Percentiles rank a stretch among this genome's conserved stretches.
Evolutionary conservation across 1,284 basidiomycete genomes (phyloP).

Genomic region (Acaromyces ingoldii): DNA sequence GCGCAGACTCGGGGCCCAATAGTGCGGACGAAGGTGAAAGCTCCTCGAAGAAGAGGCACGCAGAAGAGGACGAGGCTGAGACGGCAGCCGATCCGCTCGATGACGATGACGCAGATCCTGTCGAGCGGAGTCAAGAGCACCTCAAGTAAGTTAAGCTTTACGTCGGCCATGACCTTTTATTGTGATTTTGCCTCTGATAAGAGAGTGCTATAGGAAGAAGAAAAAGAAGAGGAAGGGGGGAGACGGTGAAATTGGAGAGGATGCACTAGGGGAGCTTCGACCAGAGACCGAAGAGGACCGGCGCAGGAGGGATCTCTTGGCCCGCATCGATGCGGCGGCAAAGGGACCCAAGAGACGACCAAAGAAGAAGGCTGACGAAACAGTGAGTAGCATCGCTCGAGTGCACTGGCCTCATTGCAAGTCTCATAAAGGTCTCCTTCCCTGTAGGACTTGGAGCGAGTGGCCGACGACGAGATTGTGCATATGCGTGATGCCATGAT

Average conservation of each 20-base stretch:
- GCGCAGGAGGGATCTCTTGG: neutral
- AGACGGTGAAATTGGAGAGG: neutral
- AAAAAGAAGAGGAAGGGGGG: slow-evolving; percentile 5
- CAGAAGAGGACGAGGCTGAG: too few species aligned
- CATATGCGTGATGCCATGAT: slow-evolving; percentile 80
- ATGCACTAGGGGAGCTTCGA: neutral
- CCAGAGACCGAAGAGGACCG: slow-evolving; percentile 1
- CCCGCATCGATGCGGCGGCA: slow-evolving; percentile 70
- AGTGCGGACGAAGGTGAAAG: too few species aligned
- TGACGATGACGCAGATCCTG: too few species aligned
- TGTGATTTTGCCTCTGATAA: too few species aligned
- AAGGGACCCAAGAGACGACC: slow-evolving; percentile 69
- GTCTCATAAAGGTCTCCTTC: slow-evolving; percentile 26
- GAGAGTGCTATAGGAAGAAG: too few species aligned
- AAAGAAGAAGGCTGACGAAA: slow-evolving; percentile 67
- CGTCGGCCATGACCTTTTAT: too few species aligned
- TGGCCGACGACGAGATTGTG: slow-evolving; percentile 86
- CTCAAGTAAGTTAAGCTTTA: too few species aligned
- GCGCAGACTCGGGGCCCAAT: too few species aligned
- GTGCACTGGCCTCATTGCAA: neutral
- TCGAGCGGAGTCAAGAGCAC: too few species aligned
- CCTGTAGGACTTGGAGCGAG: slow-evolving; percentile 64
- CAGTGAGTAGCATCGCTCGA: slow-evolving; percentile 26
- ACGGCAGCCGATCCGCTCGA: too few species aligned
- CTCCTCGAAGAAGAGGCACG: too few species aligned